Conservation (phyloP, 345 rosid genomes). For the Melaleuca alternifolia region DNA sequence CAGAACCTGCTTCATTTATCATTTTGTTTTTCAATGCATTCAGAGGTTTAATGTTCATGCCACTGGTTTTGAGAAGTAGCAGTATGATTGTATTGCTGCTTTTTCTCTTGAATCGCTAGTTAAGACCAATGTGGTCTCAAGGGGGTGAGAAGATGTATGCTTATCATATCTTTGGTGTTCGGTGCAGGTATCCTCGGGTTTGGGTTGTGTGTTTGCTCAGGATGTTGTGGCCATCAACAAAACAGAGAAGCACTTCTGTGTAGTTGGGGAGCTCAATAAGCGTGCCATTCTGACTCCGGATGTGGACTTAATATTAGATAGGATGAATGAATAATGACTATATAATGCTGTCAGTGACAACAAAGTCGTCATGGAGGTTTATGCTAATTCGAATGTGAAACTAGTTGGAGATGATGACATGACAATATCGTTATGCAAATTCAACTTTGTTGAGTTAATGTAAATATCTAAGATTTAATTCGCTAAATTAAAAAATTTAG, state of each 20-base stretch:
- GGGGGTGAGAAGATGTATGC: background rate
- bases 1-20: background rate
- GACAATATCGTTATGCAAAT: too few relatives aligned
- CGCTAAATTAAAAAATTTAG: too few relatives aligned
- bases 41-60: background rate
- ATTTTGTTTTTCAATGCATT: background rate
- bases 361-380: too few relatives aligned
- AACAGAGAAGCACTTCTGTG: conserved; percentile 37
- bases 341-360: too few relatives aligned
- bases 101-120: background rate
- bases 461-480: too few relatives aligned
- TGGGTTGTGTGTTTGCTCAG: conserved; percentile 49
- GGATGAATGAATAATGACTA: conserved; percentile 3
- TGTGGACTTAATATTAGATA: conserved; percentile 39
- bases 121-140: background rate
- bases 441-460: too few relatives aligned
- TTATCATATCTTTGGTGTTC: background rate
- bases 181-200: conserved; percentile 62
- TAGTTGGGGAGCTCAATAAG: conserved; percentile 53
- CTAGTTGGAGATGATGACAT: too few relatives aligned
- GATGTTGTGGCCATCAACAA: conserved; percentile 47
- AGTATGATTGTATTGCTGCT: background rate
- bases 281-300: conserved; percentile 62
- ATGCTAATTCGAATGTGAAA: too few relatives aligned
- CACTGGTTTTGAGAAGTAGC: background rate